Evolutionary conservation across 768 basidiomycete species (phyloP).

Genomic region (Rhodotorula kratochvilovae): DNA sequence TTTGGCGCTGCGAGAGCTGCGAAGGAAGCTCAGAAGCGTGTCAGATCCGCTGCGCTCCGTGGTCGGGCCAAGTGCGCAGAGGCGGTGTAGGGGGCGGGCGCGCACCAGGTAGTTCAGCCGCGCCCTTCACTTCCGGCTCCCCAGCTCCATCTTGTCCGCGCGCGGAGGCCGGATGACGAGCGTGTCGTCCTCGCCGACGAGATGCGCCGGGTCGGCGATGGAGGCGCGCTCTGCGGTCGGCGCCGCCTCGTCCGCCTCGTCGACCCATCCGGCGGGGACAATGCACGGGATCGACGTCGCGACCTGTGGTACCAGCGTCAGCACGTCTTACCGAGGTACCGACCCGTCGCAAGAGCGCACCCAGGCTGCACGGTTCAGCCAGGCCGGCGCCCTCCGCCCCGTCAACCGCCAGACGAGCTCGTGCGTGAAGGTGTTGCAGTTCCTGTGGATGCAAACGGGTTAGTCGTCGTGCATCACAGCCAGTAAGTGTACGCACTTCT

Average conservation of each 20-base stretch:
- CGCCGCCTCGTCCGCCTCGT: constrained; percentile 26
- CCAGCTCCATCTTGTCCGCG: constrained; percentile 20
- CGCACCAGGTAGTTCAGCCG: neutral
- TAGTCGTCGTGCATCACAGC: neutral
- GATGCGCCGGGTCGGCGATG: constrained; percentile 11
- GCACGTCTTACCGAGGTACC: neutral
- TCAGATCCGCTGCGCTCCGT: no score
- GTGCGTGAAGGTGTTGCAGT: constrained; percentile 34
- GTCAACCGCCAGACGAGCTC: constrained; percentile 29
- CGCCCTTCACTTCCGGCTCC: neutral
- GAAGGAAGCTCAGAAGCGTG: no score
- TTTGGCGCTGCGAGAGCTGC: no score
- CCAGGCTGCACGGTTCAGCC: constrained; percentile 33
- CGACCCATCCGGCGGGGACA: constrained; percentile 32
- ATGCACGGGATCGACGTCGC: constrained; percentile 32
- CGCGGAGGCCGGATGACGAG: constrained; percentile 24
- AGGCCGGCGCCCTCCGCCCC: constrained; percentile 9
- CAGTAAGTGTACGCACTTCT: neutral
- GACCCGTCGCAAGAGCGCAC: neutral
- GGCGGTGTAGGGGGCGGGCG: neutral
- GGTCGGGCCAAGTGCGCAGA: no score
- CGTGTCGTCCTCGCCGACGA: neutral
- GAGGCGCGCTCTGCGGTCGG: neutral
- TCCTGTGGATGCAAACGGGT: neutral
- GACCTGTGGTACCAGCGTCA: neutral